Evolutionary conservation across 352 stramenopile genomes (phyloP).

Genomic region (Phytophthora aleatoria): DNA sequence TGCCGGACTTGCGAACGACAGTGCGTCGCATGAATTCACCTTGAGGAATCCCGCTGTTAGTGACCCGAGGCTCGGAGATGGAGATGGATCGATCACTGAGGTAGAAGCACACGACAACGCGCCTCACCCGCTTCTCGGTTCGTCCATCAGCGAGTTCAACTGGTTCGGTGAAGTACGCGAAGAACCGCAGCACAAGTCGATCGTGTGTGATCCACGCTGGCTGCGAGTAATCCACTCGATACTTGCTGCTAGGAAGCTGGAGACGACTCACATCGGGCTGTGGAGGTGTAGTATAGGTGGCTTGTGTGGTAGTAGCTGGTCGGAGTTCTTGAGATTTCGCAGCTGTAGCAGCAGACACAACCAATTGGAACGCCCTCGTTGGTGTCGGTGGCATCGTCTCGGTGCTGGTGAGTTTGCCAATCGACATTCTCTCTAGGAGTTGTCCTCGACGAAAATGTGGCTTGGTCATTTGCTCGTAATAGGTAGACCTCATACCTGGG

Average conservation of each 20-base stretch:
- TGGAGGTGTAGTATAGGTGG: slow-evolving; percentile 19
- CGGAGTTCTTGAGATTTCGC: slow-evolving; percentile 14
- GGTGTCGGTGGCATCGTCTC: slow-evolving; percentile 13
- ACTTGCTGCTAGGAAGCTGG: slow-evolving; percentile 43
- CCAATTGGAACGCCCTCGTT: slow-evolving; percentile 3
- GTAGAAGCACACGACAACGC: slow-evolving; percentile 84
- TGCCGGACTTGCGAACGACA: slow-evolving; percentile 40
- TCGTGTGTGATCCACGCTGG: slow-evolving; percentile 75
- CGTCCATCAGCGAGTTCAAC: slow-evolving; percentile 25
- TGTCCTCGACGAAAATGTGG: slow-evolving; percentile 66
- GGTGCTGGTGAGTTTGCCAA: slow-evolving; percentile 45
- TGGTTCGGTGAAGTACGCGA: slow-evolving; percentile 79
- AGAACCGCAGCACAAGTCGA: slow-evolving; percentile 90
- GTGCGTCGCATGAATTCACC: slow-evolving; percentile 89
- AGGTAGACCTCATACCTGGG: slow-evolving; percentile 58
- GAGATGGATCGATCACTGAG: slow-evolving; percentile 84
- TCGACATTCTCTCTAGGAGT: slow-evolving; percentile 64
- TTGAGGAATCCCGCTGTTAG: slow-evolving; percentile 90
- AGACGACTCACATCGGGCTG: slow-evolving; percentile 20
- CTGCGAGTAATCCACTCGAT: slow-evolving; percentile 45
- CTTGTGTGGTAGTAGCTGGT: slow-evolving; percentile 10
- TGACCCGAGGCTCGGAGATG: slow-evolving; percentile 84
- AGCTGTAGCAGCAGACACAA: slow-evolving; percentile 18
- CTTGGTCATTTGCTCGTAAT: slow-evolving; percentile 49
- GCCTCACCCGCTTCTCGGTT: slow-evolving; percentile 41